Conservation (phyloP, 2,329 filamentous ascomycete genomes). For the Aulographum hederae region DNA sequence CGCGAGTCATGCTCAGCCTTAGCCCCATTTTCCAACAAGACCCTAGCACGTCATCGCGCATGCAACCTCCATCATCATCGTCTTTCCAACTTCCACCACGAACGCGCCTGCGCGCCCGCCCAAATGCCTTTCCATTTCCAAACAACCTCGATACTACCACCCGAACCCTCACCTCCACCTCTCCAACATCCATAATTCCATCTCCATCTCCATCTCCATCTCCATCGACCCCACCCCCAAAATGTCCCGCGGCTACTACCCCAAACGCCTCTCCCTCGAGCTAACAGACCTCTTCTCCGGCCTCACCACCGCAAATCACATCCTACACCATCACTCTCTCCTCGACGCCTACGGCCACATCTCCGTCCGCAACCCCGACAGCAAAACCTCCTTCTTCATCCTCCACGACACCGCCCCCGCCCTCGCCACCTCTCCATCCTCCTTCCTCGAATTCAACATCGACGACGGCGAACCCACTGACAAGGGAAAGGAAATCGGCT, state of each 20-base stretch:
- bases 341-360: conserved; percentile 18
- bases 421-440: conserved; percentile 20
- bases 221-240: no score
- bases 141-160: no score
- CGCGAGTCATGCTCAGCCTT: no score
- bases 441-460: conserved; percentile 26
- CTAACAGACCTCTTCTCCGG: conserved; percentile 1
- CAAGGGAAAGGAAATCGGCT: conserved; percentile 11
- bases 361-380: conserved; percentile 16
- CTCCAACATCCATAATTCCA: background rate
- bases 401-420: conserved; percentile 25
- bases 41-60: no score
- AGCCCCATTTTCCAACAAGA: no score
- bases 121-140: no score
- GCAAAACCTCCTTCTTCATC: conserved; percentile 21
- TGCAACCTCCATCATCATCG: no score
- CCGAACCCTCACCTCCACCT: no score
- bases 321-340: conserved; percentile 14
- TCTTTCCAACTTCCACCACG: no score
- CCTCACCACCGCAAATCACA: conserved; percentile 18
- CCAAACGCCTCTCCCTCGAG: conserved; percentile 17
- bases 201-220: no score
- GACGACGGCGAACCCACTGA: conserved; percentile 19
- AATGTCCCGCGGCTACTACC: conserved; percentile 13
- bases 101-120: no score